Evolutionary conservation across 2,329 filamentous ascomycete species (phyloP).

Genomic region (Diaporthe sp.): DNA sequence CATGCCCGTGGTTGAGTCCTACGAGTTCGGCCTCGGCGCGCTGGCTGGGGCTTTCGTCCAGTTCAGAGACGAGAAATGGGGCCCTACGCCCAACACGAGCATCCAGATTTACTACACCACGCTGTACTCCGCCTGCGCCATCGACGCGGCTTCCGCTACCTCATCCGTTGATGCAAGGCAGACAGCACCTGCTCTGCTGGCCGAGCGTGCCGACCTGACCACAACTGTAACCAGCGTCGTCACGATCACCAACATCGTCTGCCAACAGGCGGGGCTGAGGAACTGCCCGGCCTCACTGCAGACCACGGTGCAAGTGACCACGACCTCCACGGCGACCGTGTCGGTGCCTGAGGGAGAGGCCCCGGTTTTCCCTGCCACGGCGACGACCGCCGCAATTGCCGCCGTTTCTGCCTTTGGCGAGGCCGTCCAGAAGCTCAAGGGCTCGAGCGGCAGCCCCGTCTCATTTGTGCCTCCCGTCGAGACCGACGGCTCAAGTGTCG

Average conservation of each 20-base stretch:
- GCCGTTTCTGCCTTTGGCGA: constrained; percentile 58
- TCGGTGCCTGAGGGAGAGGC: constrained; percentile 55
- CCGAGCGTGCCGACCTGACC: constrained; percentile 47
- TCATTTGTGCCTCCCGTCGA: constrained; percentile 31
- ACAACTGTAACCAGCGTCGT: constrained; percentile 56
- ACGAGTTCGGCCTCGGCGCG: constrained; percentile 67
- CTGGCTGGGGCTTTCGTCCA: constrained; percentile 66
- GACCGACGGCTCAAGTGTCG: not conserved
- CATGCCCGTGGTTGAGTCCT: constrained; percentile 63
- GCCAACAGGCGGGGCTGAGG: constrained; percentile 56
- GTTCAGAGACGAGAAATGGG: constrained; percentile 61
- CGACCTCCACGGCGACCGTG: constrained; percentile 57
- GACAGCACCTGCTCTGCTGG: constrained; percentile 12
- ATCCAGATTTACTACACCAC: constrained; percentile 68
- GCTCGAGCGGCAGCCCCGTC: constrained; percentile 37
- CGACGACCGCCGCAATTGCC: constrained; percentile 48
- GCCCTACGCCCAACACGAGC: constrained; percentile 60
- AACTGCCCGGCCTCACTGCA: constrained; percentile 67
- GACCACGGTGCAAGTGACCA: constrained; percentile 56
- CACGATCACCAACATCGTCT: constrained; percentile 61
- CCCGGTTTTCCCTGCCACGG: constrained; percentile 57
- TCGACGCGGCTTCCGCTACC: constrained; percentile 46
- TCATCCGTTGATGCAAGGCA: constrained; percentile 41
- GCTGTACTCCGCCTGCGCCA: constrained; percentile 59
- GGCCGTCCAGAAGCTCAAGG: constrained; percentile 47